Conservation (phyloP, 148 eudicot species). For the Rhododendron molle region DNA sequence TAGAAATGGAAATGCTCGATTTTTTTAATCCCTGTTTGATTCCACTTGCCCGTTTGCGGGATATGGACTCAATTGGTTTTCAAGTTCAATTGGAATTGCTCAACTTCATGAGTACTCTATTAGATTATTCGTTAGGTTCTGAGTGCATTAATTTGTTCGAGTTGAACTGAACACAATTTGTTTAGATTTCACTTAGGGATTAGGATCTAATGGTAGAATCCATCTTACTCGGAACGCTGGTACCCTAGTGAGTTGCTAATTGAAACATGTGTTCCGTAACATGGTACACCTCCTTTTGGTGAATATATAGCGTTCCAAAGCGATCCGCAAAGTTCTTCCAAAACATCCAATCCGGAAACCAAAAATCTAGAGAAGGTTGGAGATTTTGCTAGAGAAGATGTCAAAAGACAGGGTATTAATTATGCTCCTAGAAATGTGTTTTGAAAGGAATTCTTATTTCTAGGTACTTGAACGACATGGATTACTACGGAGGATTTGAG, state of each 20-base stretch:
- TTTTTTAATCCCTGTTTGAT: too few species aligned
- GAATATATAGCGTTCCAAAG: neutral
- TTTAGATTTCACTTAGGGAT: neutral
- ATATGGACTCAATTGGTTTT: too few species aligned
- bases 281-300: neutral
- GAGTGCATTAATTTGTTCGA: neutral
- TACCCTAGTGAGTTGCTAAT: neutral
- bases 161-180: neutral
- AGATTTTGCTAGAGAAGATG: neutral
- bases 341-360: neutral
- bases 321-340: neutral
- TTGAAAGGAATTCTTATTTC: neutral
- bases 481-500: conserved; percentile 88
- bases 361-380: neutral
- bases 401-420: neutral
- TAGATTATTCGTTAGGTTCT: neutral
- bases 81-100: too few species aligned
- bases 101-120: too few species aligned
- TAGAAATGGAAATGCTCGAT: too few species aligned
- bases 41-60: too few species aligned
- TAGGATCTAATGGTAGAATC: neutral
- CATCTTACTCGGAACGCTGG: too few species aligned
- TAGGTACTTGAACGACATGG: conserved; percentile 74
- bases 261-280: neutral
- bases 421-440: neutral